Percentiles rank a stretch among this genome's conserved stretches.
phyloP scores from a whole-genome alignment of 352 stramenopile genomes.

The Globisporangium solare region DNA sequence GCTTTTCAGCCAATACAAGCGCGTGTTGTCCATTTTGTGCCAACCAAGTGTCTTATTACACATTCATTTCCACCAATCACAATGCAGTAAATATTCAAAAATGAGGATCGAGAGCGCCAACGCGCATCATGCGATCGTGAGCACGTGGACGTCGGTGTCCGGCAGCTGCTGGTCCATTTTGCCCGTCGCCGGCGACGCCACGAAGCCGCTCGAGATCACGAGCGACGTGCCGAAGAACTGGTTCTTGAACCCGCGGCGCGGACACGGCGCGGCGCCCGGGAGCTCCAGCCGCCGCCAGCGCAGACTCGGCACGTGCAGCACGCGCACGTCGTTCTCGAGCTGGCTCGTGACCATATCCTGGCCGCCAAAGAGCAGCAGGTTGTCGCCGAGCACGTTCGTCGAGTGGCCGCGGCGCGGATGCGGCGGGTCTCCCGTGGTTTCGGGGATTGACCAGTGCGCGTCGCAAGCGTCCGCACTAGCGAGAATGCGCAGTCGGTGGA shows the following conservation, averaged over 20 bases:
- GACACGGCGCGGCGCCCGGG: slow-evolving; percentile 33
- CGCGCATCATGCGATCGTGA: slow-evolving; percentile 14
- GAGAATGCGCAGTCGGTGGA: slow-evolving; percentile 31
- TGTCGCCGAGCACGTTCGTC: slow-evolving; percentile 46
- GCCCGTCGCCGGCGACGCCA: slow-evolving; percentile 27
- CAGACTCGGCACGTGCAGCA: slow-evolving; percentile 30
- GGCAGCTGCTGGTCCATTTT: slow-evolving; percentile 53
- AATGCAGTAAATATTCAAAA: too few relatives aligned
- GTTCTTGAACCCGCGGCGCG: slow-evolving; percentile 71
- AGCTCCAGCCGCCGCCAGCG: slow-evolving; percentile 33
- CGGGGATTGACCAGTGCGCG: slow-evolving; percentile 35
- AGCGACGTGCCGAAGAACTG: slow-evolving; percentile 75
- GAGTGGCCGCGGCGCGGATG: slow-evolving; percentile 51
- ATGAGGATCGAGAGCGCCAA: neutral
- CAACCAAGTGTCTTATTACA: neutral
- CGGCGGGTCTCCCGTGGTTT: slow-evolving; percentile 32
- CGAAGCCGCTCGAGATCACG: slow-evolving; percentile 71
- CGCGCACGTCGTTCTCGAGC: slow-evolving; percentile 43
- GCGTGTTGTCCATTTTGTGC: neutral
- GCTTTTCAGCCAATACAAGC: neutral
- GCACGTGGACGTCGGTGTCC: slow-evolving; percentile 56
- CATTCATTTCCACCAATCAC: too few relatives aligned
- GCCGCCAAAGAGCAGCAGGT: slow-evolving; percentile 60
- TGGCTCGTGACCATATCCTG: slow-evolving; percentile 44
- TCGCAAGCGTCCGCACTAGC: neutral